These are phyloP conservation scores for Diaporthe sp. DNA, from an alignment of 2,329 filamentous ascomycete species.

Conservation along the genomic window DNA sequence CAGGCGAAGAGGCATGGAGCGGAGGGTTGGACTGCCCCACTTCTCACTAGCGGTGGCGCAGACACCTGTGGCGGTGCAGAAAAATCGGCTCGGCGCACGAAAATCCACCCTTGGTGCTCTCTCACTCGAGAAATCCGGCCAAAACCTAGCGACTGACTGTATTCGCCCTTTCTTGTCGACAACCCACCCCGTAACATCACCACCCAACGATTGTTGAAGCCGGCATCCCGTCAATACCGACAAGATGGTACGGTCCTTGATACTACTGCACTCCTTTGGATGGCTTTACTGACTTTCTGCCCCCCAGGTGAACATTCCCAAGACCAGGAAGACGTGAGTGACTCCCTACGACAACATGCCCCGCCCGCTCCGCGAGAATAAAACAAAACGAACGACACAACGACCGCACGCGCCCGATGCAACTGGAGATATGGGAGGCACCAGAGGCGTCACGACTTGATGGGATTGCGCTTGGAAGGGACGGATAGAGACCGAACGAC, in stretches of 20 bases:
- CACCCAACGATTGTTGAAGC: constrained; percentile 40
- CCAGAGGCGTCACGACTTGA: not conserved
- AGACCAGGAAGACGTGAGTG: constrained; percentile 91
- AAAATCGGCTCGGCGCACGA: constrained; percentile 33
- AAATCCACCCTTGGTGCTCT: constrained; percentile 28
- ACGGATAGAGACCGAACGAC: not conserved
- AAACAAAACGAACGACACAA: constrained; percentile 52
- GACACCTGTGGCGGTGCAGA: constrained; percentile 26
- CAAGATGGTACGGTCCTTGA: constrained; percentile 40
- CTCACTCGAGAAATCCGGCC: constrained; percentile 34
- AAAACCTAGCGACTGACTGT: constrained; percentile 33
- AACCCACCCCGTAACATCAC: constrained; percentile 38
- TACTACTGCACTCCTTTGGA: not conserved
- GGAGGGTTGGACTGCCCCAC: not conserved
- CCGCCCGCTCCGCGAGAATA: constrained; percentile 89
- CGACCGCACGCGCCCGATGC: not conserved
- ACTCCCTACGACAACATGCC: constrained; percentile 77
- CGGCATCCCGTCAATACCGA: constrained; percentile 40
- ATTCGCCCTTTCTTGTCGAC: constrained; percentile 26
- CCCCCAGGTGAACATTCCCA: constrained; percentile 93
- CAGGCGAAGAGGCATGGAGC: not conserved
- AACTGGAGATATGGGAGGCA: not conserved
- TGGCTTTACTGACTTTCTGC: constrained; percentile 30
- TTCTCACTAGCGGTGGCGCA: constrained; percentile 25
- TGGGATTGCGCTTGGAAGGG: not conserved